These are phyloP conservation scores for Beauveria varroae DNA, from an alignment of 2,329 filamentous ascomycete genomes.

Conservation along the genomic window DNA sequence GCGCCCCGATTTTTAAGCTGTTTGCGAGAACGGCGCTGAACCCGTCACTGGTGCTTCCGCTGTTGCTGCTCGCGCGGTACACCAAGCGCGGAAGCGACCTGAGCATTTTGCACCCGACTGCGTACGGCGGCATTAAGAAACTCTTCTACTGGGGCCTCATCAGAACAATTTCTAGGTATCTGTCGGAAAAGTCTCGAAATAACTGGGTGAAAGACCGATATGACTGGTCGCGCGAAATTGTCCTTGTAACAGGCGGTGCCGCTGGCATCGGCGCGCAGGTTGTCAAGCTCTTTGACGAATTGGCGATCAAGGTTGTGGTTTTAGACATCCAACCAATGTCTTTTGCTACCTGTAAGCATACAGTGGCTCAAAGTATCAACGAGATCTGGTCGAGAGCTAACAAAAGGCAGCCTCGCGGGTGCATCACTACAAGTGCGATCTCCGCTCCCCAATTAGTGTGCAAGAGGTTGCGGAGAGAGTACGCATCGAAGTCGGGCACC, in stretches of 20 bases:
- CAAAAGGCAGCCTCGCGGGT: slow-evolving; percentile 38
- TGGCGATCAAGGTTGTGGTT: slow-evolving; percentile 60
- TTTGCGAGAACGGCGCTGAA: slow-evolving; percentile 56
- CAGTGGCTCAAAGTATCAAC: neutral
- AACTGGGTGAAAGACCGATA: slow-evolving; percentile 37
- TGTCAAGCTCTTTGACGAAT: slow-evolving; percentile 57
- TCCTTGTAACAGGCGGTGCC: slow-evolving; percentile 67
- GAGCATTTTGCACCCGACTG: slow-evolving; percentile 41
- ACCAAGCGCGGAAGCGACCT: slow-evolving; percentile 54
- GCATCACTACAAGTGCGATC: slow-evolving; percentile 63
- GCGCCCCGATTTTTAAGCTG: slow-evolving; percentile 51
- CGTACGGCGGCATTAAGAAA: slow-evolving; percentile 39
- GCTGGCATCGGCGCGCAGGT: slow-evolving; percentile 64
- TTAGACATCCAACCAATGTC: slow-evolving; percentile 60
- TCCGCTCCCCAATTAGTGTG: slow-evolving; percentile 51
- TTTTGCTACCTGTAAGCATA: slow-evolving; percentile 39
- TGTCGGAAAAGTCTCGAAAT: slow-evolving; percentile 27
- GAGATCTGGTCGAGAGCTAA: neutral
- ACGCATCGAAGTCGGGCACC: slow-evolving; percentile 49
- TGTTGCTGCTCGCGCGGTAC: slow-evolving; percentile 55
- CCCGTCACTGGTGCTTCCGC: slow-evolving; percentile 54
- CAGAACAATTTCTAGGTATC: slow-evolving; percentile 22
- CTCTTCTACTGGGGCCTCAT: slow-evolving; percentile 25
- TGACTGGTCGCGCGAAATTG: slow-evolving; percentile 62
- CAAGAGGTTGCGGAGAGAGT: slow-evolving; percentile 43